These are phyloP conservation scores for Pseudocercospora fijiensis DNA, from an alignment of 2,329 filamentous ascomycete genomes.

Conservation along the genomic window DNA sequence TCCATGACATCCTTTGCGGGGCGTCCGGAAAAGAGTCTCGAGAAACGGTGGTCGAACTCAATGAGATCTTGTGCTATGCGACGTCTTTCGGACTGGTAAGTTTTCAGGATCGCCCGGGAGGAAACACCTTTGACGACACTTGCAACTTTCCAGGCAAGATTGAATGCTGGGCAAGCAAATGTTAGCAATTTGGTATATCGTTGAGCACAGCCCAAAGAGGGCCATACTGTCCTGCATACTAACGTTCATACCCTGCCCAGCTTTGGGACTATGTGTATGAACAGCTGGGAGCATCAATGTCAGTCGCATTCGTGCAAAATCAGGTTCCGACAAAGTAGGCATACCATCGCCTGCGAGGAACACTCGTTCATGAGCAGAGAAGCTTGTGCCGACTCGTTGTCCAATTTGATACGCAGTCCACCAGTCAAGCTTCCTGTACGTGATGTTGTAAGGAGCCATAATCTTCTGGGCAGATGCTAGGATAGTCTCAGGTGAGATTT, in stretches of 20 bases:
- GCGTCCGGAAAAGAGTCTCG: conserved; percentile 56
- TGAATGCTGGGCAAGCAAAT: conserved; percentile 30
- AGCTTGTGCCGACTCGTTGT: conserved; percentile 57
- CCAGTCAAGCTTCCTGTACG: conserved; percentile 50
- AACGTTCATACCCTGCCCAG: conserved; percentile 68
- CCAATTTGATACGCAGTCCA: conserved; percentile 76
- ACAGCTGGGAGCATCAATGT: background rate
- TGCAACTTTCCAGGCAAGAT: conserved; percentile 32
- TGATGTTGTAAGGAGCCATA: conserved; percentile 62
- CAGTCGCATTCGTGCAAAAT: background rate
- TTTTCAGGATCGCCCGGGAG: conserved; percentile 46
- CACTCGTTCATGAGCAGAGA: conserved; percentile 61
- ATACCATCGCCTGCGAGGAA: conserved; percentile 76
- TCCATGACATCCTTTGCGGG: conserved; percentile 61
- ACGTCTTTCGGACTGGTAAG: conserved; percentile 49
- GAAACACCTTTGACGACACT: conserved; percentile 41
- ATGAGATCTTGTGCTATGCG: conserved; percentile 65
- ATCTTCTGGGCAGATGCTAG: conserved; percentile 57
- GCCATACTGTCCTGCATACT: conserved; percentile 60
- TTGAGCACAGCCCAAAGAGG: background rate
- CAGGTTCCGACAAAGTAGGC: background rate
- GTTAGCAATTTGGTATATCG: background rate
- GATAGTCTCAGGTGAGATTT: conserved; percentile 8
- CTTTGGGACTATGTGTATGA: conserved; percentile 60
- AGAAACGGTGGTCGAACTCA: conserved; percentile 58